Percentiles rank a stretch among this genome's conserved stretches.
phyloP scores from a whole-genome alignment of 306 rosid genomes.

The Sindora glabra region DNA sequence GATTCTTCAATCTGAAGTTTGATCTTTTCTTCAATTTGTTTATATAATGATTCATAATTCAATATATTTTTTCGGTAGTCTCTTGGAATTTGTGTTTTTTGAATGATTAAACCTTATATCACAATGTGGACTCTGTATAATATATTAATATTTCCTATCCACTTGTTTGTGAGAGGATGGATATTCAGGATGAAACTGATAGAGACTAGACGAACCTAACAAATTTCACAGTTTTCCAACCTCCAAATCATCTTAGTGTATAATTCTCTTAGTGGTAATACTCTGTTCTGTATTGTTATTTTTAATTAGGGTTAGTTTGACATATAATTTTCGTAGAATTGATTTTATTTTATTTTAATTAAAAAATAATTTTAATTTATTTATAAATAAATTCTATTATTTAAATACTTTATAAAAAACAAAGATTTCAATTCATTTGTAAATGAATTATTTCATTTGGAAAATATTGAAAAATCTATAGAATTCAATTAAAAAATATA shows the following conservation, averaged over 20 bases:
- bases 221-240: slow-evolving; percentile 84
- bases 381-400: no score
- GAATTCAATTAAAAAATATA: no score
- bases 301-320: no score
- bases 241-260: slow-evolving; percentile 91
- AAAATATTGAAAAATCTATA: no score
- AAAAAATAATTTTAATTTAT: no score
- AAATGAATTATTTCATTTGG: no score
- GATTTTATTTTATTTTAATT: no score
- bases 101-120: not conserved
- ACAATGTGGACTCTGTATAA: not conserved
- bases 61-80: not conserved
- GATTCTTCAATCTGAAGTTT: not conserved
- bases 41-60: not conserved
- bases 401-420: no score
- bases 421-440: no score
- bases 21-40: not conserved
- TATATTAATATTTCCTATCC: not conserved
- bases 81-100: not conserved
- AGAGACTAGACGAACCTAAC: slow-evolving; percentile 80
- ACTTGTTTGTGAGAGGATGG: slow-evolving; percentile 47
- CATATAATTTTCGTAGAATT: no score
- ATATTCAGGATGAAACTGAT: slow-evolving; percentile 90
- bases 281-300: no score
- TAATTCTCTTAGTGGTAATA: slow-evolving; percentile 87